Conservation (phyloP, 2,329 filamentous ascomycete species). For the Colletotrichum cereale region DNA sequence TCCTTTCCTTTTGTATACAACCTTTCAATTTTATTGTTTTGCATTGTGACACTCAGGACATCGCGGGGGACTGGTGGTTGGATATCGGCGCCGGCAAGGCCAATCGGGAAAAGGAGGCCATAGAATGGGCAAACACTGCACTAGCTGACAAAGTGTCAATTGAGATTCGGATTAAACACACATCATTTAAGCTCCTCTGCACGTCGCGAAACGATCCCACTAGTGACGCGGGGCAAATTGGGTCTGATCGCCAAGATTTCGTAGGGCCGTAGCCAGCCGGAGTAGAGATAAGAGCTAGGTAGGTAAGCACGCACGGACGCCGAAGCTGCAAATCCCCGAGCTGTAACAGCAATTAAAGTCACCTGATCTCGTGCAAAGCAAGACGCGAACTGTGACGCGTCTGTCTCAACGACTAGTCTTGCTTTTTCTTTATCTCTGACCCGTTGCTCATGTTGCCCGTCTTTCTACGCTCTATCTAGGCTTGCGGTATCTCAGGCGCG, state of each 20-base stretch:
- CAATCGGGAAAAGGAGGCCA: conserved; percentile 4
- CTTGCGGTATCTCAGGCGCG: not conserved
- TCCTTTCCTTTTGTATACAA: not conserved
- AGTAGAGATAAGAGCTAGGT: not conserved
- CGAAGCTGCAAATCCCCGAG: not conserved
- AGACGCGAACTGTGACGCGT: conserved; percentile 31
- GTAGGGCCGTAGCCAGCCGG: not conserved
- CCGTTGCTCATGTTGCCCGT: not conserved
- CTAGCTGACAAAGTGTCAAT: not conserved
- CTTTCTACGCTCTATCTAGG: not conserved
- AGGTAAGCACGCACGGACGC: conserved; percentile 1
- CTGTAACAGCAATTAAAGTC: conserved; percentile 22
- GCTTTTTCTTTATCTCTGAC: not conserved
- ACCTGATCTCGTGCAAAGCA: conserved; percentile 30
- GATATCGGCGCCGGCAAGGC: conserved; percentile 12
- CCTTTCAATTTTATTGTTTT: not conserved
- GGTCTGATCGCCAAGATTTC: not conserved
- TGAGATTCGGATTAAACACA: not conserved
- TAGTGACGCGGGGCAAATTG: not conserved
- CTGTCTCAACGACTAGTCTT: conserved; percentile 4
- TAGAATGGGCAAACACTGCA: not conserved
- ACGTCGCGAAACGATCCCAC: not conserved
- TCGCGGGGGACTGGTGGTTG: not conserved
- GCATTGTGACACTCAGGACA: conserved; percentile 1
- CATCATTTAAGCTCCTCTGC: not conserved